phyloP scores from a whole-genome alignment of 805 yeast genomes.

The Teunomyces pallodes region DNA sequence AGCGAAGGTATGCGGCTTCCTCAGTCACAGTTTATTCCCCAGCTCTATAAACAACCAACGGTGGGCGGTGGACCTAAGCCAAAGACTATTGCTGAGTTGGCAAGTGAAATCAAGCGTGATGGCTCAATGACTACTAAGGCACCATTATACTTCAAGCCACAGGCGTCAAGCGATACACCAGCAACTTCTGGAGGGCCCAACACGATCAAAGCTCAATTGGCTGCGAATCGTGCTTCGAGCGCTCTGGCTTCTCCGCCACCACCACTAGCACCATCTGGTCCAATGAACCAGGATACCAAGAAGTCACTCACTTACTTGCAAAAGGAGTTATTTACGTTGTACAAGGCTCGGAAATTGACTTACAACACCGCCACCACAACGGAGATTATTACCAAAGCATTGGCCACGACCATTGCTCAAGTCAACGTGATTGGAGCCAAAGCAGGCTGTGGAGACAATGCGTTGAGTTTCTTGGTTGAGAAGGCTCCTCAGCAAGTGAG shows the following conservation, averaged over 20 bases:
- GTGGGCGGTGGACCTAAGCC: conserved; percentile 22
- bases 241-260: conserved; percentile 18
- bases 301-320: conserved; percentile 80
- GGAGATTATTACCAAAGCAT: conserved; percentile 80
- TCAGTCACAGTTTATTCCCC: conserved; percentile 19
- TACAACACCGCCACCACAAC: conserved; percentile 81
- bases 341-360: conserved; percentile 68
- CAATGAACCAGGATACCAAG: conserved; percentile 58
- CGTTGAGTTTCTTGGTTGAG: conserved; percentile 72
- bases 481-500: conserved; percentile 80
- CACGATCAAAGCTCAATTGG: conserved; percentile 45
- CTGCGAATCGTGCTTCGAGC: conserved; percentile 40
- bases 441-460: conserved; percentile 77
- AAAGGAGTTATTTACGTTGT: conserved; percentile 76
- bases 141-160: conserved; percentile 34
- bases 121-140: conserved; percentile 26
- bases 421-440: conserved; percentile 85
- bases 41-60: conserved; percentile 14
- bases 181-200: conserved; percentile 10
- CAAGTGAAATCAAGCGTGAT: conserved; percentile 40
- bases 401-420: conserved; percentile 90
- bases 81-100: conserved; percentile 41
- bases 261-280: conserved; percentile 16
- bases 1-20: conserved; percentile 18
- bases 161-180: conserved; percentile 8